phyloP scores from a whole-genome alignment of 139 green algal species.

The Chlamydomonas asymmetrica region DNA sequence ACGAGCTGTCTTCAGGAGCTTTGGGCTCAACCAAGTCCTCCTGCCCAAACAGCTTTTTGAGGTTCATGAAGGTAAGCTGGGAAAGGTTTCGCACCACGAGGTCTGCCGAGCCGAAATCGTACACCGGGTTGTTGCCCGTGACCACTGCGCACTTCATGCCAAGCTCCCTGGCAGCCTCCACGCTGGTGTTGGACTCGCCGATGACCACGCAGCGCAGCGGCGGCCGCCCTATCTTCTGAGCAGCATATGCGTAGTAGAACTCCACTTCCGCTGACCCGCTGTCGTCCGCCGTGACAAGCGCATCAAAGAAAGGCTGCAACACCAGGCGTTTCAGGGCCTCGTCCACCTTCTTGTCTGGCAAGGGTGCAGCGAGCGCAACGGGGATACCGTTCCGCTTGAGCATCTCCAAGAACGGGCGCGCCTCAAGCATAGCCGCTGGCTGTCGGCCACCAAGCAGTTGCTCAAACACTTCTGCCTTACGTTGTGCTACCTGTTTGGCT shows the following conservation, averaged over 20 bases:
- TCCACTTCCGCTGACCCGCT: constrained; percentile 53
- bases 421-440: constrained; percentile 54
- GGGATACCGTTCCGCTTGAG: constrained; percentile 70
- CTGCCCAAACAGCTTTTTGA: constrained; percentile 88
- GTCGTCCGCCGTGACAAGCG: constrained; percentile 81
- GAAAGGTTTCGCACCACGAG: constrained; percentile 84
- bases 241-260: constrained; percentile 74
- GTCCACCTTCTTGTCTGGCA: constrained; percentile 49
- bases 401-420: constrained; percentile 70
- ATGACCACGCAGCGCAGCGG: constrained; percentile 90
- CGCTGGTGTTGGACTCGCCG: constrained; percentile 76
- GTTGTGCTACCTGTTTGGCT: constrained; percentile 64
- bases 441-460: constrained; percentile 25
- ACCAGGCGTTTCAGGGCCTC: constrained; percentile 50
- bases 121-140: constrained; percentile 75
- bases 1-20: no score
- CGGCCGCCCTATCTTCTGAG: constrained; percentile 74
- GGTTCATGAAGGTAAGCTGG: constrained; percentile 86
- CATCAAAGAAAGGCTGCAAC: constrained; percentile 68
- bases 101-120: constrained; percentile 87
- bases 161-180: constrained; percentile 91
- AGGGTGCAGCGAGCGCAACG: constrained; percentile 72
- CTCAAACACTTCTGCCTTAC: constrained; percentile 73
- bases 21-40: constrained; percentile 72
- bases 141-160: constrained; percentile 90